A percentile compares a stretch with the other conserved stretches of the same genome.
phyloP scores from a whole-genome alignment of 75 land plant species.

The Pinus tabuliformis region DNA sequence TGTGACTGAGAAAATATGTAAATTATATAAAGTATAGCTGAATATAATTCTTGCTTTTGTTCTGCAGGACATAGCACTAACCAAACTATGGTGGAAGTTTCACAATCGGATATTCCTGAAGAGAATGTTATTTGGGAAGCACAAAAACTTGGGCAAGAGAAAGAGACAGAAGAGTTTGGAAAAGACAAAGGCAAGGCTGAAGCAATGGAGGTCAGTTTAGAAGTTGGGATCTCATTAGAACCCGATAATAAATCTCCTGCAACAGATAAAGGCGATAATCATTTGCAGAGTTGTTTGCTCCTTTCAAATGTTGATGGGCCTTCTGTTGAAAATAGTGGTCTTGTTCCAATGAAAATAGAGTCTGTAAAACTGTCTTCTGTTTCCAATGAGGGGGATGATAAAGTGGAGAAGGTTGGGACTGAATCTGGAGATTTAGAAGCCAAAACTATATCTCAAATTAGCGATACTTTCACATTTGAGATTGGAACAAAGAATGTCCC shows the following conservation, averaged over 20 bases:
- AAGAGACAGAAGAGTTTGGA: not conserved
- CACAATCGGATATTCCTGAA: not conserved
- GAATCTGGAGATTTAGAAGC: constrained; percentile 9
- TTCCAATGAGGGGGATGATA: constrained; percentile 1
- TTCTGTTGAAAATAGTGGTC: not conserved
- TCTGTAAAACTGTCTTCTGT: constrained; percentile 6
- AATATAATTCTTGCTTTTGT: not conserved
- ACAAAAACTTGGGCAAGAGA: not conserved
- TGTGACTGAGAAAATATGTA: not conserved
- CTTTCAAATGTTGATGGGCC: not conserved
- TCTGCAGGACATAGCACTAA: not conserved
- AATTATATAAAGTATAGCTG: not conserved
- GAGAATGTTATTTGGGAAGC: not conserved
- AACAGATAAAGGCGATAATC: not conserved
- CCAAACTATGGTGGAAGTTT: not conserved
- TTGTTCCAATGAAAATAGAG: not conserved
- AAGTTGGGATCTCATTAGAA: constrained; percentile 8
- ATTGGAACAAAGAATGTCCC: constrained; percentile 10
- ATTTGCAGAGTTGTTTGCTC: not conserved
- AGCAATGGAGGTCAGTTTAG: constrained; percentile 10
- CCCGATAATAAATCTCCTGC: not conserved
- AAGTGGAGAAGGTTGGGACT: not conserved
- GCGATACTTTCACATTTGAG: constrained; percentile 36
- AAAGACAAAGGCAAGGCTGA: not conserved
- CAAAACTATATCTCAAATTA: constrained; percentile 13